Evolutionary conservation across 148 eudicot genomes (phyloP), one percentile per base, ranked within the genome.

Genomic region (Silene uniflora): DNA sequence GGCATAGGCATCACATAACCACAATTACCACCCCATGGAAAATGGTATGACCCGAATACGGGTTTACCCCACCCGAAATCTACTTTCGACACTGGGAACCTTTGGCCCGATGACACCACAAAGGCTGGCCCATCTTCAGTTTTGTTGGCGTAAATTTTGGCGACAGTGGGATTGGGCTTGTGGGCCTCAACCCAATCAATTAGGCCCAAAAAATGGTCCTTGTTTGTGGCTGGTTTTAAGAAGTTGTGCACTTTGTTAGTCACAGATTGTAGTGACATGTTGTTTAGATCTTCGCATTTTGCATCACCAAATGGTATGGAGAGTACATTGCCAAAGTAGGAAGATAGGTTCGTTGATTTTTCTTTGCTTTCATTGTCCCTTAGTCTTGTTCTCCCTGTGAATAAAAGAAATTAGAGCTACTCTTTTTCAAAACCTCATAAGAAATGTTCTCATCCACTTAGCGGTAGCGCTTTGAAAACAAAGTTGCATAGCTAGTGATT

Each of bases 1-100:
- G 87, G 87, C 91, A 93, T 87, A 6, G 96, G 93, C 98, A 93
- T 91, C 16, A 93, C 98, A 65, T 87, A 88, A 0, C 96, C 93
- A 19, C 89, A 65, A 24, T 69, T 74, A 1, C 90, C 93, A 5
- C 88, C 89, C 96, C 96, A 93, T 0, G 90, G 92, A 22, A 89
- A 91, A 78, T 87, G 92, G 81, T 85, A 88, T 3, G 96, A 91
- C 59, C 92, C 90, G 18, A 91, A 91, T 4, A 16, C 16, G 1
- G 98, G 89, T 66, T 74, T 73, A 0, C 96, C 96, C 93, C 93
- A 93, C 25, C 98, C 96, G 10, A 91, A 93, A 22, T 93, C 90
- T 66, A 93, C 76, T 19, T 88, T 80, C 0, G 76, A 59, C 3
- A 85, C 85, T 1, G 92, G 87, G 78, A 93, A 93, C 9, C 77